Evolutionary conservation across 306 rosid species (phyloP).

Genomic region (Quercus dentata): DNA sequence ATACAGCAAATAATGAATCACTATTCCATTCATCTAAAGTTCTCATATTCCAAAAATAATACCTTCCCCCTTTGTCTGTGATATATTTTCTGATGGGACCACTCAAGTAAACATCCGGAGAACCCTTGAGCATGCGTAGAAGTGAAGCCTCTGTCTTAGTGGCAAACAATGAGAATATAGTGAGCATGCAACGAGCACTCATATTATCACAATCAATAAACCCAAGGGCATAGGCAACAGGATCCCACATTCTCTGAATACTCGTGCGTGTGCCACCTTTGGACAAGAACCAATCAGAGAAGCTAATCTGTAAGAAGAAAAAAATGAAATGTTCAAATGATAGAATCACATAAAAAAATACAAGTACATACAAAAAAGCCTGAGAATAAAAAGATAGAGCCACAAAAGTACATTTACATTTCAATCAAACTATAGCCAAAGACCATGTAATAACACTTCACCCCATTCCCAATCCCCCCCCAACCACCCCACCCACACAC

Average conservation of each 20-base stretch:
- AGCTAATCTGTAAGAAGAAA: slow-evolving; percentile 73
- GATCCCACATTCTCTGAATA: slow-evolving; percentile 91
- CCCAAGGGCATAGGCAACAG: slow-evolving; percentile 98
- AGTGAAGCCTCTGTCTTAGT: slow-evolving; percentile 98
- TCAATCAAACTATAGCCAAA: slow-evolving; percentile 4
- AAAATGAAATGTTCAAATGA: slow-evolving; percentile 9
- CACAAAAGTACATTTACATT: background rate
- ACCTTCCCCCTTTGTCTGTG: slow-evolving; percentile 97
- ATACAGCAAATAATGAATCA: background rate
- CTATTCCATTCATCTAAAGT: slow-evolving; percentile 3
- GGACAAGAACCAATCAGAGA: slow-evolving; percentile 97
- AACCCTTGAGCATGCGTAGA: slow-evolving; percentile 96
- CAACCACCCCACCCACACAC: too few relatives aligned
- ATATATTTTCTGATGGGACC: slow-evolving; percentile 91
- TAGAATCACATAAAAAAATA: slow-evolving; percentile 4
- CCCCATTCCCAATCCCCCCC: background rate
- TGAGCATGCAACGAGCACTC: slow-evolving; percentile 99
- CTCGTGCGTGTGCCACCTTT: slow-evolving; percentile 98
- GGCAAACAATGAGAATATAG: slow-evolving; percentile 94
- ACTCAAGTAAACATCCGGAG: slow-evolving; percentile 89
- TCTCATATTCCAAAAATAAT: slow-evolving; percentile 2
- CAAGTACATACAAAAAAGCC: background rate
- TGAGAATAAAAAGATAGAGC: background rate
- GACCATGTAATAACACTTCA: background rate
- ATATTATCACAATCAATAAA: slow-evolving; percentile 98